phyloP scores from a whole-genome alignment of 257 asterid genomes.

The Nemophila menziesii region DNA sequence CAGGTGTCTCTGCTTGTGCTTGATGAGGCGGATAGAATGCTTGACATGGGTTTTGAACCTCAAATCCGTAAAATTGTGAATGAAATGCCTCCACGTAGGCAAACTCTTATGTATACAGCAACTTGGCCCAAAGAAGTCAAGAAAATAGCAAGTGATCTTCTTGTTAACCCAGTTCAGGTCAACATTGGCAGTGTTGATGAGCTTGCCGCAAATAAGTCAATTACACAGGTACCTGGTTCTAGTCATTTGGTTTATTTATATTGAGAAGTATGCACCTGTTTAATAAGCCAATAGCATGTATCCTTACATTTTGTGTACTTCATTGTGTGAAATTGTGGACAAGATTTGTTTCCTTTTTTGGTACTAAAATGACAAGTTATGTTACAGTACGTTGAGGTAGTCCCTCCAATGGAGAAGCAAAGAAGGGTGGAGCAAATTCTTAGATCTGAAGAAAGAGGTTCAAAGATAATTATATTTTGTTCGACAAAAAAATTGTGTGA shows the following conservation, averaged over 20 bases:
- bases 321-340: not conserved
- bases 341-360: not conserved
- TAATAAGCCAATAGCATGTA: not conserved
- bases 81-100: slow-evolving; percentile 91
- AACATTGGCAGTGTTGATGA: slow-evolving; percentile 91
- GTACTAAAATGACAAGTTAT: slow-evolving; percentile 2
- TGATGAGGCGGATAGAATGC: slow-evolving; percentile 99
- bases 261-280: no score
- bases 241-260: no score
- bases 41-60: slow-evolving; percentile 99
- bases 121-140: slow-evolving; percentile 98
- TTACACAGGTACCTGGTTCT: slow-evolving; percentile 55
- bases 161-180: slow-evolving; percentile 79
- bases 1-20: slow-evolving; percentile 93
- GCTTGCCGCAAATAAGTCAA: slow-evolving; percentile 88
- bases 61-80: slow-evolving; percentile 93
- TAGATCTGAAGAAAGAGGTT: slow-evolving; percentile 80
- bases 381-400: slow-evolving; percentile 71
- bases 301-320: not conserved
- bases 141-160: slow-evolving; percentile 85
- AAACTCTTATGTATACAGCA: slow-evolving; percentile 97
- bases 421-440: slow-evolving; percentile 91
- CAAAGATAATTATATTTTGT: slow-evolving; percentile 72
- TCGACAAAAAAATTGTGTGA: slow-evolving; percentile 91
- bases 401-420: slow-evolving; percentile 90